phyloP scores from a whole-genome alignment of 2,329 filamentous ascomycete genomes.

The Pleurostoma richardsiae region DNA sequence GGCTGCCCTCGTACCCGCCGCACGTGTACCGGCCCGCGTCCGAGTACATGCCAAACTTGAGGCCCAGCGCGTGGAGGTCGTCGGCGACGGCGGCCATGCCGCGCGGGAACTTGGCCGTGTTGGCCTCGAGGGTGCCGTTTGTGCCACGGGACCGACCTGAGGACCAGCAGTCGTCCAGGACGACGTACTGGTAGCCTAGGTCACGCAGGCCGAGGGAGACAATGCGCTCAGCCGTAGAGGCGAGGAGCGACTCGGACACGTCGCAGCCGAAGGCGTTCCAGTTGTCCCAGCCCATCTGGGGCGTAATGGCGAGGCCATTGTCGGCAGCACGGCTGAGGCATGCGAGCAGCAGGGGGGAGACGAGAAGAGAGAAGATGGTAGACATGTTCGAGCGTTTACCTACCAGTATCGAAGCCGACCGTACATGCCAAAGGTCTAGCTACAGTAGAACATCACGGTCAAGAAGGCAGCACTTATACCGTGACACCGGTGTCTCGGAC shows the following conservation, averaged over 20 bases:
- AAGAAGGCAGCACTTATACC: too few species aligned
- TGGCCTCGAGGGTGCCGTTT: constrained; percentile 19
- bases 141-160: constrained; percentile 15
- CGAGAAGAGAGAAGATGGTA: too few species aligned
- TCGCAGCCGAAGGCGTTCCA: constrained; percentile 16
- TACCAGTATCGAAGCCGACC: too few species aligned
- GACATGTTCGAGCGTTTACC: too few species aligned
- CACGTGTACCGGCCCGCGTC: constrained; percentile 42
- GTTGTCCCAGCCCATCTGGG: constrained; percentile 12
- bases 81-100: constrained; percentile 28
- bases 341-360: background rate
- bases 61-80: constrained; percentile 24
- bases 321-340: background rate
- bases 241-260: constrained; percentile 11
- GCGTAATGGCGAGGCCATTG: constrained; percentile 9
- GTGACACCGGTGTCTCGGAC: too few species aligned
- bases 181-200: constrained; percentile 20
- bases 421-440: too few species aligned
- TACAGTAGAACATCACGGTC: too few species aligned
- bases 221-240: constrained; percentile 12
- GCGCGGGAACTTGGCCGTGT: constrained; percentile 27
- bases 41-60: constrained; percentile 32
- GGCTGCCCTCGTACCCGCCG: constrained; percentile 41
- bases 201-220: constrained; percentile 18
- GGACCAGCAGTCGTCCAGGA: constrained; percentile 30